Base-by-base conservation (phyloP, 208 protist species). In the Acanthamoeba royreba region DNA sequence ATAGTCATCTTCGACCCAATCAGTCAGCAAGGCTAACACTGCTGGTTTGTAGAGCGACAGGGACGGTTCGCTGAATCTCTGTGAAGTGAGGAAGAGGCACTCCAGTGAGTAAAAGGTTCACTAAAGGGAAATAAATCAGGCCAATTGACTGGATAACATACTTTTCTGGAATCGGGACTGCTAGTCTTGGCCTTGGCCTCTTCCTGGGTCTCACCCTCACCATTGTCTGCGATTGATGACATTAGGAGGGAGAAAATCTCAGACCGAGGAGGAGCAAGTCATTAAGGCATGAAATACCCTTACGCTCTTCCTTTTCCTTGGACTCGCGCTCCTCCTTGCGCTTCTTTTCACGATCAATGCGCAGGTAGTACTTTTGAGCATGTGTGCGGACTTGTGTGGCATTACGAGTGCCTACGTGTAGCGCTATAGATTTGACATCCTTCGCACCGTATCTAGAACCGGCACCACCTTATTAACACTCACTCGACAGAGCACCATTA, bases 341-440 rank as follows among this genome's bases (percentile, higher is more conserved):
- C 47, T 92, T 92, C 31, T 52, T 63, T 35, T 92, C 85, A 4
- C 85, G 38, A n/a, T 92, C 95, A 43, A 96, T 96, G 46, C 94
- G 85, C 1, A 95, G 38, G 52, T 96, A 96, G 47, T 96, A 96
- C 47, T 96, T 96, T 72, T 96, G 95, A 1, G 95, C 95, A 45
- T 96, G 95, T 13, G 95, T 96, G 33, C 95, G n/a, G 25, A 96
- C 95, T 77, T 96, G 95, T 7, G 95, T 96, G n/a, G 95, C 40
- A 81, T 96, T 96, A 55, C 95, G 86, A 1, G 92, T 96, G 17
- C 89, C 92, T 1, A 96, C 95, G 61, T 94, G 61, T 19, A 46
- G 43, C 35, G 94, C 79, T 81, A 96, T 96, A 0, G 95, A 66
- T 35, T 96, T 96, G 13, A 96, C 95, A 61, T 96, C 95, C n/a